A percentile compares a stretch with the other conserved stretches of the same genome.
These are phyloP conservation scores for Lippia alba DNA, from an alignment of 305 asterid species.

Conservation along the genomic window DNA sequence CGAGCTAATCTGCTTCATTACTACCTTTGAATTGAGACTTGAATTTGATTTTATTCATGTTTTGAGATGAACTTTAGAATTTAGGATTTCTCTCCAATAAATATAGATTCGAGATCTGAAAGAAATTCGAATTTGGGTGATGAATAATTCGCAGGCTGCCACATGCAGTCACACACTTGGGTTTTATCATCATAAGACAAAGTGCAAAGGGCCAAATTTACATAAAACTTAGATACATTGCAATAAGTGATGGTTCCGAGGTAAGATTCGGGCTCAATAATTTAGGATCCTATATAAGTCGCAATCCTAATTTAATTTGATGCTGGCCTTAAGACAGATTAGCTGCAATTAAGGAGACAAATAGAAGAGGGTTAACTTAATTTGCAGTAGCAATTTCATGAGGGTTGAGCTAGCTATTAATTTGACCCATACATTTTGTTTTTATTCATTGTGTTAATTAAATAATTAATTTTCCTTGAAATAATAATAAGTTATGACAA, in stretches of 20 bases:
- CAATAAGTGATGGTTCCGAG: slow-evolving; percentile 26
- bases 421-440: neutral
- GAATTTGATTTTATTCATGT: too few relatives aligned
- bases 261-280: neutral
- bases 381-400: neutral
- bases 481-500: too few relatives aligned
- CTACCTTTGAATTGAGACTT: too few relatives aligned
- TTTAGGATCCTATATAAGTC: too few relatives aligned
- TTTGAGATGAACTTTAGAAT: too few relatives aligned
- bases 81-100: too few relatives aligned
- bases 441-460: neutral
- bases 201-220: neutral
- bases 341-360: slow-evolving; percentile 45
- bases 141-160: neutral
- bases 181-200: slow-evolving; percentile 31
- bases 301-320: too few relatives aligned
- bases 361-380: slow-evolving; percentile 24
- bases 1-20: too few relatives aligned
- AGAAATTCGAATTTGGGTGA: slow-evolving; percentile 7
- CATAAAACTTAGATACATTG: neutral
- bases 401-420: too few relatives aligned
- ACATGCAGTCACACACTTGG: slow-evolving; percentile 39
- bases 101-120: neutral
- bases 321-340: slow-evolving; percentile 27
- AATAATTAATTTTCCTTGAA: too few relatives aligned